Percentiles rank a stretch among this genome's conserved stretches.
These are phyloP conservation scores for Daedalea quercina DNA, from an alignment of 768 basidiomycete species.

Conservation along the genomic window DNA sequence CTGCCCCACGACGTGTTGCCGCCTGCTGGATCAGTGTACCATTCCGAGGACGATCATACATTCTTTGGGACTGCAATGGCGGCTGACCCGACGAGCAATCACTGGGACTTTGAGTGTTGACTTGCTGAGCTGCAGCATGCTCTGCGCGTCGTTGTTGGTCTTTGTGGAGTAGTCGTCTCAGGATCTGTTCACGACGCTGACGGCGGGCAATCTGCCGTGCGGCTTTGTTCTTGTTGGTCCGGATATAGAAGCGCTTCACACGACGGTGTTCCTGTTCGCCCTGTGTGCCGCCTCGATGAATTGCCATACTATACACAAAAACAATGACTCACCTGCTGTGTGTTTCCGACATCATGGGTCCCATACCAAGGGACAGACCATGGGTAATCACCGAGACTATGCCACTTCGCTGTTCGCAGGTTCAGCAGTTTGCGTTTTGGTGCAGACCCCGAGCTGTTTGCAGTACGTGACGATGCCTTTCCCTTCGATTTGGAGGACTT, in stretches of 20 bases:
- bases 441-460: neutral
- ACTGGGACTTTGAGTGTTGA: neutral
- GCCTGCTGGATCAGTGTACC: neutral
- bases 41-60: neutral
- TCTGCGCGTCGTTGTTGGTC: neutral
- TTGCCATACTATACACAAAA: neutral
- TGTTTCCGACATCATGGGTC: conserved; percentile 20
- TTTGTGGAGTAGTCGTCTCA: neutral
- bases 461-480: neutral
- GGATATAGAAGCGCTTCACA: conserved; percentile 30
- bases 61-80: neutral
- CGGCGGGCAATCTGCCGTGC: conserved; percentile 24
- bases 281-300: no score
- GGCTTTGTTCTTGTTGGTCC: conserved; percentile 29
- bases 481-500: neutral
- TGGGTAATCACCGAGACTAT: conserved; percentile 17
- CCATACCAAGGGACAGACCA: conserved; percentile 10
- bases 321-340: conserved; percentile 19
- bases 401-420: conserved; percentile 21
- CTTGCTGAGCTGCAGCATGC: neutral
- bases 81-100: neutral
- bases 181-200: conserved; percentile 12
- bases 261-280: conserved; percentile 31
- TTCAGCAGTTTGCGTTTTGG: conserved; percentile 10
- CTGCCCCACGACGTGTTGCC: neutral